phyloP scores from a whole-genome alignment of 495 filamentous ascomycete genomes.

The Neurospora cerealis region DNA sequence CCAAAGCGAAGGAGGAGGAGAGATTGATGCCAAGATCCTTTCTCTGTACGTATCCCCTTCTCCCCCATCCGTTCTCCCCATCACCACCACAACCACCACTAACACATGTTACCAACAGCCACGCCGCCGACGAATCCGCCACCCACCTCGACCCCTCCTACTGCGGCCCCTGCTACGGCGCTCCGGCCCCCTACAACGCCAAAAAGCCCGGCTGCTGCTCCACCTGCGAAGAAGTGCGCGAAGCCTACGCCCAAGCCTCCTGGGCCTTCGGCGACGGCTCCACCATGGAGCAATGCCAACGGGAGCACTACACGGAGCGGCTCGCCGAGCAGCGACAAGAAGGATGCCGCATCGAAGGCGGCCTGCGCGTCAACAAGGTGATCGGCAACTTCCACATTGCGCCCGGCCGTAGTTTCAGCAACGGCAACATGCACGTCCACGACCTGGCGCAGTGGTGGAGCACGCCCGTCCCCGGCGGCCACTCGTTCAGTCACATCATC shows the following conservation, averaged over 20 bases:
- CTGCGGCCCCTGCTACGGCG: conserved; percentile 91
- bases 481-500: conserved; percentile 86
- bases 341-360: conserved; percentile 91
- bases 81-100: background rate
- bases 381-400: conserved; percentile 98
- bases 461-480: conserved; percentile 47
- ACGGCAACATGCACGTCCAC: conserved; percentile 93
- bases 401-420: conserved; percentile 77
- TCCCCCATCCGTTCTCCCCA: background rate
- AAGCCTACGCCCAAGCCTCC: conserved; percentile 76
- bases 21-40: conserved; percentile 63
- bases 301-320: conserved; percentile 84
- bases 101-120: conserved; percentile 29
- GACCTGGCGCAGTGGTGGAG: conserved; percentile 90
- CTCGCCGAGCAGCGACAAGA: conserved; percentile 80
- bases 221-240: conserved; percentile 91
- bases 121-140: conserved; percentile 52
- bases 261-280: conserved; percentile 94
- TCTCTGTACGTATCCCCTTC: conserved; percentile 50
- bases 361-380: conserved; percentile 92
- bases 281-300: conserved; percentile 88
- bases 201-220: conserved; percentile 81
- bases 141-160: conserved; percentile 81
- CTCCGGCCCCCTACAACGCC: conserved; percentile 56
- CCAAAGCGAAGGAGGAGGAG: conserved; percentile 61